Evolutionary conservation across 495 filamentous ascomycete species (phyloP).

Genomic region (Trichocladium uniseriatum): DNA sequence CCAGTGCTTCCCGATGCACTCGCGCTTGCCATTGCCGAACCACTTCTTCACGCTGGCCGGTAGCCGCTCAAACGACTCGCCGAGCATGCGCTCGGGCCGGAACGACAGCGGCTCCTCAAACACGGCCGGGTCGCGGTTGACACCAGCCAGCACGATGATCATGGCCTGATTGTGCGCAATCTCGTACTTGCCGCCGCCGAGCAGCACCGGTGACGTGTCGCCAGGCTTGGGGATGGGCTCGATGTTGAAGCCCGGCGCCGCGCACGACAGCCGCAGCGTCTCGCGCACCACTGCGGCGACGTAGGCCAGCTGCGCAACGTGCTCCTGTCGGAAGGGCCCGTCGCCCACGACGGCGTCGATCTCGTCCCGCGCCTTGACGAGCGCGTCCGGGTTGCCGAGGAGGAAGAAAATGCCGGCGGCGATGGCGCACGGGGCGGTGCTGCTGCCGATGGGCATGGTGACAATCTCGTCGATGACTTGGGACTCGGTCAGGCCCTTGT

Average conservation of each 20-base stretch:
- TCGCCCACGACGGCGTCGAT: conserved; percentile 52
- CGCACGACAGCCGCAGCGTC: conserved; percentile 52
- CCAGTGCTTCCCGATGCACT: conserved; percentile 60
- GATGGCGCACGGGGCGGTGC: conserved; percentile 41
- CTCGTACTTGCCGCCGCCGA: conserved; percentile 56
- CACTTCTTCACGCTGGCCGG: conserved; percentile 54
- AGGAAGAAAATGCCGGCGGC: conserved; percentile 50
- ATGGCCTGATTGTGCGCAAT: conserved; percentile 52
- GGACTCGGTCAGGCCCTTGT: conserved; percentile 46
- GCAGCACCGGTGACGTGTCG: conserved; percentile 33
- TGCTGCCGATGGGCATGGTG: conserved; percentile 43
- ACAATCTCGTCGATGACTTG: conserved; percentile 62
- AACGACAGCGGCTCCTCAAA: conserved; percentile 57
- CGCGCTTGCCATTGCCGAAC: conserved; percentile 62
- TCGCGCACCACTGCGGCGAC: conserved; percentile 57
- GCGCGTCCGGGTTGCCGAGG: conserved; percentile 50
- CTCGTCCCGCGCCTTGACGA: conserved; percentile 55
- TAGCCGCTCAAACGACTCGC: conserved; percentile 49
- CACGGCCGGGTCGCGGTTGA: conserved; percentile 60
- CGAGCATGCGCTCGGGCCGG: conserved; percentile 57
- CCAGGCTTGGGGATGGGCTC: conserved; percentile 45
- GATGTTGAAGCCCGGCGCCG: conserved; percentile 60
- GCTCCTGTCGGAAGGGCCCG: conserved; percentile 42
- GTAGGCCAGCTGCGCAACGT: conserved; percentile 52
- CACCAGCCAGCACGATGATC: conserved; percentile 48